Conservation (phyloP, 2,329 filamentous ascomycete genomes). For the Paracamarosporium sp. region DNA sequence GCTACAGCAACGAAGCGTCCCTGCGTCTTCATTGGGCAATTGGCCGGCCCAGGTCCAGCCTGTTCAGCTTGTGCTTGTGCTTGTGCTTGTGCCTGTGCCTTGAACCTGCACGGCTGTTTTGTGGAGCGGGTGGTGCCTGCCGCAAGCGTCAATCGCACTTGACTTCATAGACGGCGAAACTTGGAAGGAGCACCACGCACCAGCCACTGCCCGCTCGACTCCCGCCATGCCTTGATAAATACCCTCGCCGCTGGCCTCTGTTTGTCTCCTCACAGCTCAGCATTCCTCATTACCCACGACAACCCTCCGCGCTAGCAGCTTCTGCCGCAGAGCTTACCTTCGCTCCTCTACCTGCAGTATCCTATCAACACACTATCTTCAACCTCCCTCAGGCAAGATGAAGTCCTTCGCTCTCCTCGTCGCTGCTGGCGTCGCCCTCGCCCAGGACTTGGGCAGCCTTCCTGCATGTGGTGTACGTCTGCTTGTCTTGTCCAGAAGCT, state of each 20-base stretch:
- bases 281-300: constrained; percentile 12
- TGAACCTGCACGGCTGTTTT: neutral
- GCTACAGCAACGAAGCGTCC: neutral
- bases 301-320: constrained; percentile 2
- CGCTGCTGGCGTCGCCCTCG: constrained; percentile 40
- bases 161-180: constrained; percentile 9
- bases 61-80: neutral
- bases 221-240: constrained; percentile 19
- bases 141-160: neutral
- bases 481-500: neutral
- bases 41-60: neutral
- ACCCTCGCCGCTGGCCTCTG: constrained; percentile 4
- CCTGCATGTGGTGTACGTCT: constrained; percentile 46
- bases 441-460: constrained; percentile 36
- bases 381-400: constrained; percentile 36
- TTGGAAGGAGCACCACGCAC: constrained; percentile 14
- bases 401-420: constrained; percentile 48
- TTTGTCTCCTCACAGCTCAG: constrained; percentile 8
- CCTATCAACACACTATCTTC: constrained; percentile 28
- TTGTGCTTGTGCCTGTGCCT: no score
- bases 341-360: constrained; percentile 16
- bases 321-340: constrained; percentile 8
- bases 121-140: neutral
- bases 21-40: neutral
- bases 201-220: constrained; percentile 14